Evolutionary conservation across 495 filamentous ascomycete genomes (phyloP), one percentile per base, ranked within the genome.

Genomic region (Neurospora sp.): DNA sequence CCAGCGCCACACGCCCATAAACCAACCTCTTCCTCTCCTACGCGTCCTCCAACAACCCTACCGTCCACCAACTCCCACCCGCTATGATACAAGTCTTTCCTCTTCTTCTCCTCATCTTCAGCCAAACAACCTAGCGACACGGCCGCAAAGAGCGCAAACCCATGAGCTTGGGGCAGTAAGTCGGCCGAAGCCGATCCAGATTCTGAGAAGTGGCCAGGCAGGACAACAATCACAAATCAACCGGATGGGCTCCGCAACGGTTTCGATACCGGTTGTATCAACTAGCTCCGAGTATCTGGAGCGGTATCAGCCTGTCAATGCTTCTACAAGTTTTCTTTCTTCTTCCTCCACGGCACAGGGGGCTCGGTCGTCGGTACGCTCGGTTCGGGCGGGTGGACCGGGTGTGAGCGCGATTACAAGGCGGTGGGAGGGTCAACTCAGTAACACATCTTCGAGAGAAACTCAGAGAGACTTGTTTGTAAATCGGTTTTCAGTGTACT

Each of bases 201-300:
- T 19, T 4, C 7, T 34, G 24, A 66, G 54, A 66, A 34, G 54
- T 34, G 54, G 54, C 1, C 54, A 66, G 15, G 28, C 28, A 66
- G 28, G 28, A 19, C 54, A 19, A 59, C 24, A 59, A 19, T 19
- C 28, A 6, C 4, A 3, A 1, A 66, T 19, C 0, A 66, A 36
- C 54, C 13, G 15, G 0, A 17, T 62, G 54, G 13, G 54, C 2
- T 62, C 54, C 11, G 28, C 54, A 0, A 36, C 54, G 0, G 54
- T 66, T 1, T 36, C 28, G 1, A 66, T 66, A 0, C 54, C 54
- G 0, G 15, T 34, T 8, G 54, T 34, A 0, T 34, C 54, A 17
- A 66, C 54, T 0, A 66, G 54, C 28, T 74, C 74, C n/a, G 69
- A 74, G 54, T 74, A 72, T 54, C 36, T 74, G 4, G 72, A 77